phyloP scores from a whole-genome alignment of 331 rosid species.

The Saraca asoca region DNA sequence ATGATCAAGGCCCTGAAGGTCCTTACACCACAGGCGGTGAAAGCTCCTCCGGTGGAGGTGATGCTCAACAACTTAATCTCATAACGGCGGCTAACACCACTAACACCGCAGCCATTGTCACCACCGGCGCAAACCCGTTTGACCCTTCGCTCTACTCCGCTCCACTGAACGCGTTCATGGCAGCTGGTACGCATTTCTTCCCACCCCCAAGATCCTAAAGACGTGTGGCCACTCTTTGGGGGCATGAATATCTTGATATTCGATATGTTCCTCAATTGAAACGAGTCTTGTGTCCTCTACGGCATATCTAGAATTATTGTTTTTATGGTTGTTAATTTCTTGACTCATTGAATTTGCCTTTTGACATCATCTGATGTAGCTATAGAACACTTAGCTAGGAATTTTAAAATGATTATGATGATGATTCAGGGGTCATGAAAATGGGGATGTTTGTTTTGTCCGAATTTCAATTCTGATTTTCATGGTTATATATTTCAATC shows the following conservation, averaged over 20 bases:
- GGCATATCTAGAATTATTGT: slow-evolving; percentile 32
- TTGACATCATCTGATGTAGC: slow-evolving; percentile 43
- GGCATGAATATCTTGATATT: neutral
- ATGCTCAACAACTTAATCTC: slow-evolving; percentile 47
- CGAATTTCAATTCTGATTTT: slow-evolving; percentile 59
- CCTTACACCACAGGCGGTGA: slow-evolving; percentile 57
- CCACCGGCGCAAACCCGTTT: slow-evolving; percentile 42
- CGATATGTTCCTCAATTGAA: neutral
- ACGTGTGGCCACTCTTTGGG: slow-evolving; percentile 17
- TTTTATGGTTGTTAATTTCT: slow-evolving; percentile 1
- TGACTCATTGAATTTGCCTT: slow-evolving; percentile 20
- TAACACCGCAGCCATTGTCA: slow-evolving; percentile 28
- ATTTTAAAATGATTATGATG: slow-evolving; percentile 36
- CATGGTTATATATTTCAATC: slow-evolving; percentile 33
- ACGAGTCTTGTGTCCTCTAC: neutral
- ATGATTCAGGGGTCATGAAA: slow-evolving; percentile 24
- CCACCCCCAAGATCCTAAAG: slow-evolving; percentile 73
- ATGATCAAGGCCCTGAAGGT: slow-evolving; percentile 74
- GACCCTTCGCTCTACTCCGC: slow-evolving; percentile 82
- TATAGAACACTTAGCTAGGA: slow-evolving; percentile 36
- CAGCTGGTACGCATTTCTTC: slow-evolving; percentile 97
- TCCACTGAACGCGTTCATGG: slow-evolving; percentile 73
- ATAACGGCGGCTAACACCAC: slow-evolving; percentile 41
- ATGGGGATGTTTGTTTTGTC: slow-evolving; percentile 45
- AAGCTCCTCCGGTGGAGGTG: slow-evolving; percentile 61